Base-by-base conservation (phyloP, 345 rosid genomes). In the Zanthoxylum bungeanum region DNA sequence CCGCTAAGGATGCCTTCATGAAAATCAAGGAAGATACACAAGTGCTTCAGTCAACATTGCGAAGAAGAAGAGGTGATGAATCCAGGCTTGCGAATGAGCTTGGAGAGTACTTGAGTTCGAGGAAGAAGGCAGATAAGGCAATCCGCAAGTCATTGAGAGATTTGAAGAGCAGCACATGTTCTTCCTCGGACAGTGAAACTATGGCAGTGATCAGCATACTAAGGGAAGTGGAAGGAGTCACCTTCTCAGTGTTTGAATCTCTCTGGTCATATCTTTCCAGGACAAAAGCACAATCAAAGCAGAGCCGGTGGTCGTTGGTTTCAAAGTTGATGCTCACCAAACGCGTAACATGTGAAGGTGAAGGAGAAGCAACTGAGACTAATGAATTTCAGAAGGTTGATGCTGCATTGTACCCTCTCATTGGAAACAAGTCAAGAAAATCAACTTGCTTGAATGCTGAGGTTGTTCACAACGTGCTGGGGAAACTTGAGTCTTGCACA, bases 111-210 rank as follows among this genome's bases (percentile, higher is more conserved):
- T 22, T 85, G 9, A 65, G 78, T 69, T 70, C 82, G 2, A 82
- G 87, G 79, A 85, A 78, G 56, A 65, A 50, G 4, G 64, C 75
- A 49, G 83, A 80, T 61, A 87, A 76, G 70, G 76, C 81, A 65
- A 70, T 83, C 64, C 74, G 4, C 17, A 82, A 79, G 50, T 53
- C 61, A 19, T 28, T 50, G 7, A 79, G 64, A 66, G 50, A 51
- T 44, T 42, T 37, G 27, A 71, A 73, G 66, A 59, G 31, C 21
- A 49, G 53, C 52, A 24, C 21, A 57, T 31, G 34, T 25, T 17
- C 64, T 53, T 33, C 59, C 9, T n/a, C 42, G 3, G 77, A 68
- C 51, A 30, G 34, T 8, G 62, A 82, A 30, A 69, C 73, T 56
- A n/a, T 62, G 1, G 68, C 73, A 6, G 9, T 60, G 1, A 36